Evolutionary conservation across 768 basidiomycete species (phyloP).

Genomic region (Mycena metata): DNA sequence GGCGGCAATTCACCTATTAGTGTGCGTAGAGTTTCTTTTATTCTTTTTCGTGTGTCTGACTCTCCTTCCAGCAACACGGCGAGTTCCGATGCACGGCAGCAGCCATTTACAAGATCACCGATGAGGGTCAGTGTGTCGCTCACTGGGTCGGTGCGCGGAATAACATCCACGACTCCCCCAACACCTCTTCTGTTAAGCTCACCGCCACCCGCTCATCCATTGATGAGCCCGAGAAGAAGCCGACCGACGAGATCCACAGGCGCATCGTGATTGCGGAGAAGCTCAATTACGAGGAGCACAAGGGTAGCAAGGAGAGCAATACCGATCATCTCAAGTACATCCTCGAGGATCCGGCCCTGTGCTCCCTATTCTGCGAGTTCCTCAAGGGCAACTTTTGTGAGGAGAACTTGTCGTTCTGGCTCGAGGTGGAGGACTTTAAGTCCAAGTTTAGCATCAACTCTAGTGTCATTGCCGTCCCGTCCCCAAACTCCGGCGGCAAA

Average conservation of each 20-base stretch:
- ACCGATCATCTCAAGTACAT: constrained; percentile 92
- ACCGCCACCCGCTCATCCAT: constrained; percentile 71
- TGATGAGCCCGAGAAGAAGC: constrained; percentile 57
- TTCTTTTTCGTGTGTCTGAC: constrained; percentile 22
- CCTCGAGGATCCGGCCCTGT: constrained; percentile 90
- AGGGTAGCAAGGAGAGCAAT: constrained; percentile 86
- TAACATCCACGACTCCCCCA: constrained; percentile 66
- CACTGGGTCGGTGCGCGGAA: constrained; percentile 78
- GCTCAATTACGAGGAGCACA: constrained; percentile 68
- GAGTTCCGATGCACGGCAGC: constrained; percentile 98
- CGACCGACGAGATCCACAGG: constrained; percentile 76
- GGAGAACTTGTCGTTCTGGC: constrained; percentile 97
- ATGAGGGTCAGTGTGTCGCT: constrained; percentile 88
- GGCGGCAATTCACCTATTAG: constrained; percentile 81
- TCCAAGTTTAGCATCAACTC: constrained; percentile 96
- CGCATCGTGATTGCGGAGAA: constrained; percentile 85
- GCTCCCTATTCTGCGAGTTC: constrained; percentile 95
- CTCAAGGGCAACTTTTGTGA: constrained; percentile 96
- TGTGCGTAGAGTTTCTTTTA: constrained; percentile 57
- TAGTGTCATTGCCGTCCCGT: constrained; percentile 78
- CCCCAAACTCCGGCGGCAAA: constrained; percentile 54
- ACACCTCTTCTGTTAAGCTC: constrained; percentile 74
- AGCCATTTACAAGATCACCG: constrained; percentile 94
- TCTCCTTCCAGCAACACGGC: constrained; percentile 78
- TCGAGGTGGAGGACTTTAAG: constrained; percentile 98